Base-by-base conservation (phyloP, 1,284 basidiomycete genomes). In the Fomes fomentarius region DNA sequence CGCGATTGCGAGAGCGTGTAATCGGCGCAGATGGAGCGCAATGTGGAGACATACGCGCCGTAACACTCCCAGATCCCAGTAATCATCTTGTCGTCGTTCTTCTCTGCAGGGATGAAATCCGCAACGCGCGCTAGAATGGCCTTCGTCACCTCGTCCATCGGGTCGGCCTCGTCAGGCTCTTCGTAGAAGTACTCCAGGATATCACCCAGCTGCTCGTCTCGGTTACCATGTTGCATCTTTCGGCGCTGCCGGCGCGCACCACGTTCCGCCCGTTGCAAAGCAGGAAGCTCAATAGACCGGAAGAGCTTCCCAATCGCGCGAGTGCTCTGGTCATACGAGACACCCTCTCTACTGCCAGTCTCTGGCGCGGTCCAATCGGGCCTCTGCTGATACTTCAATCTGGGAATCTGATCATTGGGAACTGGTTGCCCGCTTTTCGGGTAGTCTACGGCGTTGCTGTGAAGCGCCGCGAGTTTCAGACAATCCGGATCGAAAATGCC, bases 361-460 rank as follows among this genome's bases (percentile, higher is more conserved):
- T 88, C 85, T 14, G 84, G 84, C 2, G 83, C 84, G 64, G 78
- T 75, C 84, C 85, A 88, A 64, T 87, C 85, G 7, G 85, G 85
- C 41, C 74, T 79, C 14, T 39, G 47, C 2, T 53, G 59, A 43
- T 63, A 61, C 34, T 73, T 70, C 9, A 72, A 69, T 63, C 62
- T 78, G 1, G 87, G 88, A 14, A 89, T 79, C 5, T 67, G 57
- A 1, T 65, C 39, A 26, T 78, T 60, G 6, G 68, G 66, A 7
- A 89, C 85, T 1, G 87, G 78, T 6, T 77, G 75, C 10, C 87
- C 85, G 56, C 77, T 85, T 71, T 84, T 70, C 3, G 77, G 82
- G 63, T 81, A 93, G 73, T 88, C 88, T 1, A 86, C 88, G 22
- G 84, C 87, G 59, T 84, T 75, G 61, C 89, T 83, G 66, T 89